A percentile compares a stretch with the other conserved stretches of the same genome.
phyloP scores from a whole-genome alignment of 129 eudicot species.

The Flaveria sonorensis region DNA sequence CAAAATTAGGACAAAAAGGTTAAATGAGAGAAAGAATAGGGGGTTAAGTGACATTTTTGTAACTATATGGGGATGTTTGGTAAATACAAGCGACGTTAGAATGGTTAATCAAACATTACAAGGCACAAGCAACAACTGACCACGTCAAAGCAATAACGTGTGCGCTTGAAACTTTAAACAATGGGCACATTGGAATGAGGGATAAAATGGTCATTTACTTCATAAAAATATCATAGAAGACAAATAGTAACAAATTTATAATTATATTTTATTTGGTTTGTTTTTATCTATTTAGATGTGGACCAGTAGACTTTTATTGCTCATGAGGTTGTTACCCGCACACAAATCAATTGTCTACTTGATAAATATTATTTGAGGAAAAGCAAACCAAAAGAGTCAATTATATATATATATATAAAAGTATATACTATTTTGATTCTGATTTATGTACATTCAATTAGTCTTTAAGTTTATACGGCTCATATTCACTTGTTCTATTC shows the following conservation, averaged over 20 bases:
- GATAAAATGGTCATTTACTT: conserved; percentile 27
- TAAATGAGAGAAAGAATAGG: not conserved
- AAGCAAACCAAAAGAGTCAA: not conserved
- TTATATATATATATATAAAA: no score
- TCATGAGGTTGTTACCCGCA: conserved; percentile 33
- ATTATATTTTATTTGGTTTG: not conserved
- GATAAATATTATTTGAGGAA: not conserved
- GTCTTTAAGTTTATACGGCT: not conserved
- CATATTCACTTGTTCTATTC: not conserved
- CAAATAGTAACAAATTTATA: not conserved
- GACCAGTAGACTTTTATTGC: conserved; percentile 13
- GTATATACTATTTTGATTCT: not conserved
- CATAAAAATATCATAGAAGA: not conserved
- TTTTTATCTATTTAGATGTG: not conserved
- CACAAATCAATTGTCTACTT: conserved; percentile 17
- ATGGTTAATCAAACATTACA: conserved; percentile 24
- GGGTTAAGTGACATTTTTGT: conserved; percentile 14
- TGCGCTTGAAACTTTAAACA: conserved; percentile 13
- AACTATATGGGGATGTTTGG: conserved; percentile 7
- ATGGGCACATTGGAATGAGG: conserved; percentile 27
- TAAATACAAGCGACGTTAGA: conserved; percentile 29
- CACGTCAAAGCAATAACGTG: conserved; percentile 41
- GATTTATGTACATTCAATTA: not conserved
- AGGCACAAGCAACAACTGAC: conserved; percentile 34
- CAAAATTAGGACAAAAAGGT: not conserved